phyloP scores from a whole-genome alignment of 1,284 basidiomycete species.

The Ustilago vetiveriae region DNA sequence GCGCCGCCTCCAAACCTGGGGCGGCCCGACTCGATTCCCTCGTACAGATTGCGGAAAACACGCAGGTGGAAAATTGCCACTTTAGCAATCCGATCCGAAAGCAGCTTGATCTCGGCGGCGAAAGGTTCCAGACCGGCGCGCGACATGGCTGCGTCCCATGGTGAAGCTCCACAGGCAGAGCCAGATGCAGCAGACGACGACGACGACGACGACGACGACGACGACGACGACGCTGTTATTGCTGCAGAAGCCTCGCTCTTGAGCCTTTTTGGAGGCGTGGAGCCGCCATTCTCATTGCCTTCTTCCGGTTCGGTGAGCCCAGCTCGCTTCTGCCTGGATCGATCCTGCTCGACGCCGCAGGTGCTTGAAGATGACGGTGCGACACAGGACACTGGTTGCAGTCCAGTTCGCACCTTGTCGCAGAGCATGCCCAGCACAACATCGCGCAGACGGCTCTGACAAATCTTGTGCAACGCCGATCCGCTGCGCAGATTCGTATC shows the following conservation, averaged over 20 bases:
- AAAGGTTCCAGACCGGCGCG: constrained; percentile 56
- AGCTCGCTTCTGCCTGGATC: constrained; percentile 16
- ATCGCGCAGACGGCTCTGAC: constrained; percentile 46
- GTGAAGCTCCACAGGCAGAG: background rate
- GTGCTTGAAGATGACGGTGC: background rate
- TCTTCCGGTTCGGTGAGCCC: constrained; percentile 1
- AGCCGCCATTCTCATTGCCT: background rate
- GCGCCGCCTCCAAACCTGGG: constrained; percentile 7
- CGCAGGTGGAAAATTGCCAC: constrained; percentile 56
- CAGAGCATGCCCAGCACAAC: constrained; percentile 45
- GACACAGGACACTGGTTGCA: constrained; percentile 6
- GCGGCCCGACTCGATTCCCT: constrained; percentile 29
- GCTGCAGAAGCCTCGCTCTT: background rate
- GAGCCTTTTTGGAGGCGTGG: constrained; percentile 12
- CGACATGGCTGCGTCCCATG: constrained; percentile 33
- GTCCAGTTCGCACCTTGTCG: constrained; percentile 22
- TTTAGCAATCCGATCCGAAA: constrained; percentile 53
- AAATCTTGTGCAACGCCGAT: constrained; percentile 53
- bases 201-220: background rate
- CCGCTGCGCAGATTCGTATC: constrained; percentile 48
- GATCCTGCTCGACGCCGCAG: background rate
- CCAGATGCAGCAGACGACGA: background rate
- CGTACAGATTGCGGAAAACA: constrained; percentile 55
- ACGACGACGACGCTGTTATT: too few relatives aligned
- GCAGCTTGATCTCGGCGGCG: constrained; percentile 48